Evolutionary conservation across 2,329 filamentous ascomycete species (phyloP), one percentile per base, ranked within the genome.

Genomic region (Diaporthe nobilis): DNA sequence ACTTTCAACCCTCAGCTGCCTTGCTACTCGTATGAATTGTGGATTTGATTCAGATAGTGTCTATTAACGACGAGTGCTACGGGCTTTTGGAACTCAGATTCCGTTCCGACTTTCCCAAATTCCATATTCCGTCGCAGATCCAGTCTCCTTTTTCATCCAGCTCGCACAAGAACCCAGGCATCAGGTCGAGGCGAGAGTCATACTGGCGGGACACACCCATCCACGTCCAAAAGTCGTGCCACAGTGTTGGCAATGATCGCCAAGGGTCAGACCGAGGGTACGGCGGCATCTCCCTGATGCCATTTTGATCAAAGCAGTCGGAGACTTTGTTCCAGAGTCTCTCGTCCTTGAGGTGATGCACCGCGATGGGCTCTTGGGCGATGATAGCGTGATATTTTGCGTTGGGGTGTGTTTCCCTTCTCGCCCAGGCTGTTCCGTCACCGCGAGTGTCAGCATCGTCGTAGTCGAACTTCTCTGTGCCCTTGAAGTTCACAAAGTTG

Each of bases 211-310:
- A 55, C 10, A 55, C 25, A 17, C 51, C 51, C 51, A 55, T 2
- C 51, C 51, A 55, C 25, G 51, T 55, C 51, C 51, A 28, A 55
- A 55, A 55, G 51, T 55, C 51, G 15, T 55, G 51, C 51, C 51
- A 55, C 51, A 55, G 25, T 25, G 25, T 28, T 17, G 25, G 51
- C 25, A 25, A 55, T 28, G 51, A 55, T 25, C 51, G 13, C 51
- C n/a, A 15, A 28, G 51, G 25, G 4, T 13, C 51, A 25, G 51
- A 15, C 7, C 5, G 12, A 3, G 25, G 25, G 25, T 28, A 13
- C n/a, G 51, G 51, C 0, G 51, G 51, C 51, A 55, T 55, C 12
- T 55, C 25, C 51, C 17, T 55, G 51, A 55, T 17, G 1, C 51
- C 51, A 28, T 28, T 55, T 28, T 55, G 10, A 55, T 55, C 51